Evolutionary conservation across 2,329 filamentous ascomycete species (phyloP).

Genomic region (Nigrospora oryzae): DNA sequence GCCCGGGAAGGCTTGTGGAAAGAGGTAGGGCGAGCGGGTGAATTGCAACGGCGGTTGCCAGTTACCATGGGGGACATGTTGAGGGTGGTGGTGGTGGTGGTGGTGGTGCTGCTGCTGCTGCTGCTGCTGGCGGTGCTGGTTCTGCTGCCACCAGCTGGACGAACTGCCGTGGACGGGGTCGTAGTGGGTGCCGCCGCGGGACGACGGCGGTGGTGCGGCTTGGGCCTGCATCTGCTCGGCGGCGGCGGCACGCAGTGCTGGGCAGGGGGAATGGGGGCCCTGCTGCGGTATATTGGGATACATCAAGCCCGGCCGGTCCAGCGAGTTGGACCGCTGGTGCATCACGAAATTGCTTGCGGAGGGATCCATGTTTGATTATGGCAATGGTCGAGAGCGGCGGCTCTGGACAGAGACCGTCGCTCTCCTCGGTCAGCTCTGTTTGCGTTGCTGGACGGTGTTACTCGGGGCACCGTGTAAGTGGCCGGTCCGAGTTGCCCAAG

Average conservation of each 20-base stretch:
- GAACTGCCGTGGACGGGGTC: conserved; percentile 13
- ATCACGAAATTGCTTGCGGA: conserved; percentile 19
- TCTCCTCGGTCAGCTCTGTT: conserved; percentile 2
- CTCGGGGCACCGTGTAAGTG: background rate
- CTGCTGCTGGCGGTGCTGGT: background rate
- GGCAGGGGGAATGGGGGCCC: conserved; percentile 14
- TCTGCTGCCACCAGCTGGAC: conserved; percentile 2
- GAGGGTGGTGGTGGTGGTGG: background rate
- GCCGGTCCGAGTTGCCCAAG: too few species aligned
- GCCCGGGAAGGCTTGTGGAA: too few species aligned
- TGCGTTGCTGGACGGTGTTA: background rate
- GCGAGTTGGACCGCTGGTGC: conserved; percentile 6
- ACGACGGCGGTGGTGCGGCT: conserved; percentile 5
- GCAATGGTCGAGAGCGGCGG: conserved; percentile 8
- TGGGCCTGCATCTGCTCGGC: conserved; percentile 14
- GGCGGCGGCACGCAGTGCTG: conserved; percentile 16
- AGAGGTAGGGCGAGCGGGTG: background rate
- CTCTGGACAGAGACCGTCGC: conserved; percentile 5
- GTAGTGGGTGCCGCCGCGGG: conserved; percentile 10
- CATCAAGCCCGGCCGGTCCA: too few species aligned
- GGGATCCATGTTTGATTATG: conserved; percentile 10
- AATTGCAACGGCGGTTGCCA: conserved; percentile 1
- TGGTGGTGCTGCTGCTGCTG: background rate
- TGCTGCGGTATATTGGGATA: conserved; percentile 7
- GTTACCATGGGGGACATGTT: background rate